Conservation (phyloP, 805 yeast species). For the Yarrowia yakushimensis region DNA sequence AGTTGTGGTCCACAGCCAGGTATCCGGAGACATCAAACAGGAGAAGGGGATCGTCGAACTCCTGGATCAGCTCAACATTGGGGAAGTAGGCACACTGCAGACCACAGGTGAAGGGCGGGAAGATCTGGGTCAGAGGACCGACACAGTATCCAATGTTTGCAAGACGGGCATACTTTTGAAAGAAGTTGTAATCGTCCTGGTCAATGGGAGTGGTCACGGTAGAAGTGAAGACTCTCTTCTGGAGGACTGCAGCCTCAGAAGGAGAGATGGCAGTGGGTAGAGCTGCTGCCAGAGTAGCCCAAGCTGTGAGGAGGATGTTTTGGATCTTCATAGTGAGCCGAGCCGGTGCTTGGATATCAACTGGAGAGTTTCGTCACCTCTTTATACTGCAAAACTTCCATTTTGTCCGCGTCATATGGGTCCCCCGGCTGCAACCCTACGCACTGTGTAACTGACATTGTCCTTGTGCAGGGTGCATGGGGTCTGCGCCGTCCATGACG, state of each 20-base stretch:
- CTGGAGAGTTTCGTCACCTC: neutral
- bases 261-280: neutral
- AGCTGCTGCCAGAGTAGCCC: neutral
- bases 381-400: neutral
- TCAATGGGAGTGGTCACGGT: neutral
- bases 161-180: constrained; percentile 10
- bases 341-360: neutral
- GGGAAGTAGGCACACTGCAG: constrained; percentile 9
- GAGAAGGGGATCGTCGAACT: neutral
- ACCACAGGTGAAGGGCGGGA: constrained; percentile 14
- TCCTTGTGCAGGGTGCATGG: neutral
- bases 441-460: neutral
- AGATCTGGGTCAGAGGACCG: neutral
- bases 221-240: neutral
- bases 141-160: constrained; percentile 17
- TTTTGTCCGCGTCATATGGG: neutral
- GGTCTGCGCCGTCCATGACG: constrained; percentile 6
- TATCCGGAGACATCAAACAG: constrained; percentile 1
- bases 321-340: neutral
- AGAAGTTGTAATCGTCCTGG: constrained; percentile 10
- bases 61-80: constrained; percentile 9
- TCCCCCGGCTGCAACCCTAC: neutral
- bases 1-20: constrained; percentile 9
- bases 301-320: neutral
- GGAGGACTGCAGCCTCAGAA: neutral